Percentiles rank a stretch among this genome's conserved stretches.
Conservation (phyloP, 345 rosid species). For the Linum usitatissimum region DNA sequence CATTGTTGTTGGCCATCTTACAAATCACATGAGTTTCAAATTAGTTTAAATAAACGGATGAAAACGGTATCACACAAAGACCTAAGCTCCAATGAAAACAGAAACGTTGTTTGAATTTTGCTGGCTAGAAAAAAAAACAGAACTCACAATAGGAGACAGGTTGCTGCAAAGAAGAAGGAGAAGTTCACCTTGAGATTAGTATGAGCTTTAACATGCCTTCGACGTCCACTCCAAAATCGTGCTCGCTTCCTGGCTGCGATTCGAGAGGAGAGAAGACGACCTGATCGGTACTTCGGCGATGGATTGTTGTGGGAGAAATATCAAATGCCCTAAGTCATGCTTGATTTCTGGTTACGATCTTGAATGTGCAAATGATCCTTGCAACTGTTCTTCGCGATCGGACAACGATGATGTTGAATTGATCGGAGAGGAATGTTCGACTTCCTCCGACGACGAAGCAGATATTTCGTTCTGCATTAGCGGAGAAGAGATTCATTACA, state of each 20-base stretch:
- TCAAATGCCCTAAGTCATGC: constrained; percentile 81
- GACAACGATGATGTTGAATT: constrained; percentile 20
- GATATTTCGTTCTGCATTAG: constrained; percentile 75
- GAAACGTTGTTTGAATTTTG: no score
- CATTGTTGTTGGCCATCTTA: no score
- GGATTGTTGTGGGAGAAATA: constrained; percentile 74
- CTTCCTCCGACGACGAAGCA: constrained; percentile 42
- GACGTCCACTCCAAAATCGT: constrained; percentile 80
- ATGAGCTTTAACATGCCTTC: constrained; percentile 60
- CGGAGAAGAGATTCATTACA: constrained; percentile 62
- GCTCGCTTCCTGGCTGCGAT: constrained; percentile 74
- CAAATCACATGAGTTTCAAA: no score
- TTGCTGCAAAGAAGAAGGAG: no score
- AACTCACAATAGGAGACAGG: no score
- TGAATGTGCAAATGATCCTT: constrained; percentile 51
- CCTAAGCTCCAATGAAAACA: no score
- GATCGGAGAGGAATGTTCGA: constrained; percentile 41
- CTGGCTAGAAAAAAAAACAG: no score
- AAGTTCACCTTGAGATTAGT: no score
- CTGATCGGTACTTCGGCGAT: constrained; percentile 57
- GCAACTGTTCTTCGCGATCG: constrained; percentile 37
- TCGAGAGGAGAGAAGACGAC: constrained; percentile 91
- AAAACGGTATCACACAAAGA: no score
- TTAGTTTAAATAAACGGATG: no score
- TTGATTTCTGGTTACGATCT: constrained; percentile 65